Evolutionary conservation across 2,329 filamentous ascomycete species (phyloP), one percentile per base, ranked within the genome.

Genomic region (Escovopsis weberi): DNA sequence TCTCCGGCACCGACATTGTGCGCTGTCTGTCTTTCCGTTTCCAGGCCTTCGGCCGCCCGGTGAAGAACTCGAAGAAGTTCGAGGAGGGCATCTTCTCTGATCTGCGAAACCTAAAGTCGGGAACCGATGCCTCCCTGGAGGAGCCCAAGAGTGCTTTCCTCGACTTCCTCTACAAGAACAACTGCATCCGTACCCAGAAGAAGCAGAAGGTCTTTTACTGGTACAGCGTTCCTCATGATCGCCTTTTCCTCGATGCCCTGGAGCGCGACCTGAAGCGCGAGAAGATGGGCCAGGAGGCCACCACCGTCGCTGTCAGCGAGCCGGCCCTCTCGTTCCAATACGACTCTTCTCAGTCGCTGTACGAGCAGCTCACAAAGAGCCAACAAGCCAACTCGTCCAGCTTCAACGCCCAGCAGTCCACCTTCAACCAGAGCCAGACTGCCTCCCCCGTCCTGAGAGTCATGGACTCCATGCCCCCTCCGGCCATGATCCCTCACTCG

Each of bases 121-220:
- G 91, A 51, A 96, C 89, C 55, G 91, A 98, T 70, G 91, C 91
- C 39, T 95, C 91, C 36, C 78, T 98, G 47, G 91, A 98, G 67
- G 91, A 98, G 70, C 91, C 91, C 43, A 98, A 98, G 74, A 96
- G 89, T 67, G 82, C 85, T 2, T 98, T 98, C 67, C 76, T 98
- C 48, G 91, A 98, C 65, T 98, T 96, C 63, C 74, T 98, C 37
- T 98, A 98, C 78, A 98, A 98, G 75, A 98, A 98, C 76, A 98
- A 98, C 72, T 98, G 91, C 74, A 98, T 98, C 55, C 82, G 91
- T 54, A 98, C 91, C 33, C 91, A 98, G 66, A 98, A 98, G 79
- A 98, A 98, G 75, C 91, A 98, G 61, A 98, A 98, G 72, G 91
- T 98, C 51, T 98, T 98, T 59, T 98, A 96, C 69, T 98, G 91